These are phyloP conservation scores for Pleurotus sapidus DNA, from an alignment of 768 basidiomycete genomes.

Conservation along the genomic window DNA sequence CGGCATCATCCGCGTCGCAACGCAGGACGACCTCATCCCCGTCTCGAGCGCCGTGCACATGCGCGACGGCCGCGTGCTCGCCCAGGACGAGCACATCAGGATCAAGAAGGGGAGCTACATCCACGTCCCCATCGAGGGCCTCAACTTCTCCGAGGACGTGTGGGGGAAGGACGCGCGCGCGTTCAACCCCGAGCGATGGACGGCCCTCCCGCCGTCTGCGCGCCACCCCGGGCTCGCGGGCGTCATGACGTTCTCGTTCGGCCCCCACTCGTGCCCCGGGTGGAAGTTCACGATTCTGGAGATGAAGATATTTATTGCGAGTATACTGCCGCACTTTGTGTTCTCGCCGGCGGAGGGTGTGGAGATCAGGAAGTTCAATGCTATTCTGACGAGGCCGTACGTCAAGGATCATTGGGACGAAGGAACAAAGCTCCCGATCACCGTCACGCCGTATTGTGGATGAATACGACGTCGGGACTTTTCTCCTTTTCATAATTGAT, in stretches of 20 bases:
- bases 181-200: conserved; percentile 61
- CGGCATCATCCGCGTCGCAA: conserved; percentile 55
- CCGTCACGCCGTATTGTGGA: conserved; percentile 21
- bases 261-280: conserved; percentile 48
- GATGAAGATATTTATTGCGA: conserved; percentile 49
- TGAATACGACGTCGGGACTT: neutral
- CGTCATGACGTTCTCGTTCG: conserved; percentile 53
- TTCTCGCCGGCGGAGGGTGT: conserved; percentile 39
- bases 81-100: conserved; percentile 32
- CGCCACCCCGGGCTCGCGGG: conserved; percentile 46
- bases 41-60: conserved; percentile 42
- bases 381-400: conserved; percentile 48
- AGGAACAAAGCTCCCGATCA: conserved; percentile 40
- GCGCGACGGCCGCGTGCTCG: conserved; percentile 33
- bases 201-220: conserved; percentile 31
- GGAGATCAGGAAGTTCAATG: conserved; percentile 43
- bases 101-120: conserved; percentile 55
- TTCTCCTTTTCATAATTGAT: neutral
- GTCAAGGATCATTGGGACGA: conserved; percentile 35
- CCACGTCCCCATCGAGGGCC: conserved; percentile 56
- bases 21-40: conserved; percentile 50
- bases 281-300: conserved; percentile 45
- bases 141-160: conserved; percentile 47
- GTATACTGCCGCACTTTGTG: conserved; percentile 40
- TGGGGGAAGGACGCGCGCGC: conserved; percentile 52